Evolutionary conservation across 257 asterid genomes (phyloP), one percentile per base, ranked within the genome.

Genomic region (Solanum virginianum): DNA sequence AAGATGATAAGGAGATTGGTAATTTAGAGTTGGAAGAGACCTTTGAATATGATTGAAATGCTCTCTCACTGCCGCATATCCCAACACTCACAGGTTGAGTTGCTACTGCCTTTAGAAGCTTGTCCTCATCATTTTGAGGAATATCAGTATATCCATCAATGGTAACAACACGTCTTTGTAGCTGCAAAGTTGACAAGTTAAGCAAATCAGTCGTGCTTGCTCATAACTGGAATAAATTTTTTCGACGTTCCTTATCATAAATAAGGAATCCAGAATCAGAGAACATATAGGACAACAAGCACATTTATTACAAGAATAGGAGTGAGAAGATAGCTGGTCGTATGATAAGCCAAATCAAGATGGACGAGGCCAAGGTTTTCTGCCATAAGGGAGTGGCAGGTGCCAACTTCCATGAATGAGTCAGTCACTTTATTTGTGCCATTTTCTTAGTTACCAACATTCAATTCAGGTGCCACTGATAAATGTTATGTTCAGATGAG

Each of bases 31-130:
- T 18, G 32, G 83, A 9, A 91, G 94, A 13, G 68, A 97, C 99
- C 94, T 84, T 60, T 0, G 99, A 94, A 88, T 97, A 97, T 66
- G 93, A 86, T 87, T 97, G 99, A 89, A 97, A 97, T 0, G 90
- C 85, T 49, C 91, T 69, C 45, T 88, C 98, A 62, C 98, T 94
- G 53, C 99, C 99, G 65, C 97, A 92, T 83, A 97, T 93, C 62
- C 99, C 99, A 32, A 97, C 99, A 74, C 99, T 95, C 68, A 97
- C 90, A 43, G 99, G 99, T 86, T 97, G 99, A 85, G 89, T 85
- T 8, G 93, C 98, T 5, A 95, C 99, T 1, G 98, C 98, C 71
- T 90, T 88, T 32, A 88, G 91, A 15, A 97, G 93, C 91, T 88
- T 90, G 83, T 90, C 89, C 94, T 97, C 99, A 39, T 94, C 87